A percentile compares a stretch with the other conserved stretches of the same genome.
Evolutionary conservation across 2,329 filamentous ascomycete species (phyloP).

Genomic region (Pseudogymnoascus sp.): DNA sequence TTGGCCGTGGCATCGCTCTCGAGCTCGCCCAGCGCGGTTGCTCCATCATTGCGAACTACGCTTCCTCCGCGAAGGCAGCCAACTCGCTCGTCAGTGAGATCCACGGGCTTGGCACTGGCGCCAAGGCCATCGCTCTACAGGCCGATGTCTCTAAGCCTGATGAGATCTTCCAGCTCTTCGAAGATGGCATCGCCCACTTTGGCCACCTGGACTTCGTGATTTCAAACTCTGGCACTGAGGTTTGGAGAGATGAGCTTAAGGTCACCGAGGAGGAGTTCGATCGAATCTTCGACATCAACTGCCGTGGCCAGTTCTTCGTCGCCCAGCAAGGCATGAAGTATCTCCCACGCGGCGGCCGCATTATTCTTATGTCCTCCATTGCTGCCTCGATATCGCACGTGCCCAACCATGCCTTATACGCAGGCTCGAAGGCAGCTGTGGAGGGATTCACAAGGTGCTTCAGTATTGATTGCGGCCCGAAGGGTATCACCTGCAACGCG

Average conservation of each 20-base stretch:
- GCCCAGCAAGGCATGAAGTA: constrained; percentile 65
- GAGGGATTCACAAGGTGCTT: constrained; percentile 55
- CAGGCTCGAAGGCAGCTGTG: constrained; percentile 56
- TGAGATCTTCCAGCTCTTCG: constrained; percentile 24
- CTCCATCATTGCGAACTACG: constrained; percentile 59
- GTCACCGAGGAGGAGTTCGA: constrained; percentile 10
- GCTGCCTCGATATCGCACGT: constrained; percentile 56
- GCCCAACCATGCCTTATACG: constrained; percentile 52
- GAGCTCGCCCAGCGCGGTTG: constrained; percentile 59
- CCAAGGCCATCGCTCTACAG: constrained; percentile 39
- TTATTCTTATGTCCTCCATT: constrained; percentile 57
- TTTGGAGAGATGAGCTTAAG: constrained; percentile 7
- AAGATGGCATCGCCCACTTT: constrained; percentile 23
- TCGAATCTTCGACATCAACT: constrained; percentile 52
- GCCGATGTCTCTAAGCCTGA: constrained; percentile 51
- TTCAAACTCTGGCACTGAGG: constrained; percentile 23
- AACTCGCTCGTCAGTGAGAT: constrained; percentile 49
- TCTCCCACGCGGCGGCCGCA: constrained; percentile 58
- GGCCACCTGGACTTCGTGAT: constrained; percentile 26
- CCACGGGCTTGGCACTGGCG: constrained; percentile 39
- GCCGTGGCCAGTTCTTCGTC: constrained; percentile 63
- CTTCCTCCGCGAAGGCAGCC: constrained; percentile 45
- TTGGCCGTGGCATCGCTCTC: constrained; percentile 57
- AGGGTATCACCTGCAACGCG: constrained; percentile 58
- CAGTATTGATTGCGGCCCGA: constrained; percentile 55